A percentile compares a stretch with the other conserved stretches of the same genome.
Conservation (phyloP, 2,329 filamentous ascomycete species). For the Didymella arachidicola region DNA sequence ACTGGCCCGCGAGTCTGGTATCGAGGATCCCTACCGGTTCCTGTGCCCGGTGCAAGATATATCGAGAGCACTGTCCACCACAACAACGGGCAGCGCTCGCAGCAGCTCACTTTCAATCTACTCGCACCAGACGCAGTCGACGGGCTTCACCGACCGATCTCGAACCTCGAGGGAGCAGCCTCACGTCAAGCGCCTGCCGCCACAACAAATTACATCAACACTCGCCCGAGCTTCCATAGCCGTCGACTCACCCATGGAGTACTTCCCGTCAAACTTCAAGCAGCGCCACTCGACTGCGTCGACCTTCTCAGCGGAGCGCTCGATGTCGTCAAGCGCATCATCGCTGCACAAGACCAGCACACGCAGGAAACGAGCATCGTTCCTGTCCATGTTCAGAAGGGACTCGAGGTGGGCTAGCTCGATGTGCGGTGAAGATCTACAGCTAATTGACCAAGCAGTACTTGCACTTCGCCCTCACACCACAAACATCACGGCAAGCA, state of each 20-base stretch:
- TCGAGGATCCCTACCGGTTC: slow-evolving; percentile 46
- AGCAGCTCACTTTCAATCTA: slow-evolving; percentile 46
- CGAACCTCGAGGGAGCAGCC: slow-evolving; percentile 44
- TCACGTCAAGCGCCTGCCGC: slow-evolving; percentile 28
- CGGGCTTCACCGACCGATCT: slow-evolving; percentile 44
- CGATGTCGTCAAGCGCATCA: slow-evolving; percentile 34
- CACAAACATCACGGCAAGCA: slow-evolving; percentile 36
- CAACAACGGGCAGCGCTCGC: slow-evolving; percentile 42
- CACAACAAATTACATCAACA: slow-evolving; percentile 28
- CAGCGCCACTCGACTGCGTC: slow-evolving; percentile 37
- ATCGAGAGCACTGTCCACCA: slow-evolving; percentile 41
- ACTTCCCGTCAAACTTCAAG: slow-evolving; percentile 24
- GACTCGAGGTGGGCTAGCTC: slow-evolving; percentile 37
- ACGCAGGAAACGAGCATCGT: slow-evolving; percentile 41
- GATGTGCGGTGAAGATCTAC: background rate
- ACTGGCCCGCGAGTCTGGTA: slow-evolving; percentile 41
- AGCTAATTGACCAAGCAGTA: slow-evolving; percentile 32
- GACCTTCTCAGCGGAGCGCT: slow-evolving; percentile 29
- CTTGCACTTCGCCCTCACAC: slow-evolving; percentile 39
- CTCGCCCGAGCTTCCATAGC: slow-evolving; percentile 29
- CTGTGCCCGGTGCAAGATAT: slow-evolving; percentile 35
- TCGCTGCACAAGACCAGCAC: slow-evolving; percentile 27
- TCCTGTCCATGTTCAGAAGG: slow-evolving; percentile 44
- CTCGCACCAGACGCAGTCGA: slow-evolving; percentile 48
- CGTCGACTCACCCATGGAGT: slow-evolving; percentile 30